Base-by-base conservation (phyloP, 2,329 filamentous ascomycete species). In the Mycocentrospora acerina region DNA sequence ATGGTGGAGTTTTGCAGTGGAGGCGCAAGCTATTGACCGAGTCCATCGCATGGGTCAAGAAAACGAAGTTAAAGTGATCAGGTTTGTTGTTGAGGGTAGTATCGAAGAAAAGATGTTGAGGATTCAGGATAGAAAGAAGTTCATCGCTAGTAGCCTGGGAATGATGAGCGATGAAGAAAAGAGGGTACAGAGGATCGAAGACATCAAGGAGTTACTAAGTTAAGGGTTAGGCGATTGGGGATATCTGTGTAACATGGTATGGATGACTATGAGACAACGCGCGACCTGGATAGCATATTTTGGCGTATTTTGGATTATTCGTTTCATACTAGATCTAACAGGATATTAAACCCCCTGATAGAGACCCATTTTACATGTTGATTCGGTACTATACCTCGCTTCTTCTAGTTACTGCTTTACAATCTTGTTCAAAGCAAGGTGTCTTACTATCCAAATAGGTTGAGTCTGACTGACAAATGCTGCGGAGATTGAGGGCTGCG, bases 1-100 rank as follows among this genome's bases (percentile, higher is more conserved):
- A 0, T 98, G 93, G 93, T 98, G 93, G 93, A 94, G 88, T 62
- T 98, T 91, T 68, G 90, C 93, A 0, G 85, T 97, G 10, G 93
- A 98, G 69, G 89, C 90, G 4, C 93, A 98, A 69, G 93, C 93
- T 7, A 97, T 98, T 59, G 93, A 98, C 71, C 88, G 93, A 1
- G 90, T 98, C 24, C 93, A 98, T 72, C 82, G 93, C 7, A 96
- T 98, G 88, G 93, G 93, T 0, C 93, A 98, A 67, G 83, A 86
- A 33, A 79, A 82, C 12, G 87, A 91, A 57, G 93, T 98, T 2
- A 81, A 82, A 39, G 90, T 98, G 0, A 85, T 85, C 53, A 76
- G 93, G 18, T 97, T 97, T 60, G 86, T 98, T 41, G 87, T 95
- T 1, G 85, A 86, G 67, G 82, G 85, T 31, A 96, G 89, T 50